Evolutionary conservation across 352 stramenopile species (phyloP).

Genomic region (Phytophthora brassicae): DNA sequence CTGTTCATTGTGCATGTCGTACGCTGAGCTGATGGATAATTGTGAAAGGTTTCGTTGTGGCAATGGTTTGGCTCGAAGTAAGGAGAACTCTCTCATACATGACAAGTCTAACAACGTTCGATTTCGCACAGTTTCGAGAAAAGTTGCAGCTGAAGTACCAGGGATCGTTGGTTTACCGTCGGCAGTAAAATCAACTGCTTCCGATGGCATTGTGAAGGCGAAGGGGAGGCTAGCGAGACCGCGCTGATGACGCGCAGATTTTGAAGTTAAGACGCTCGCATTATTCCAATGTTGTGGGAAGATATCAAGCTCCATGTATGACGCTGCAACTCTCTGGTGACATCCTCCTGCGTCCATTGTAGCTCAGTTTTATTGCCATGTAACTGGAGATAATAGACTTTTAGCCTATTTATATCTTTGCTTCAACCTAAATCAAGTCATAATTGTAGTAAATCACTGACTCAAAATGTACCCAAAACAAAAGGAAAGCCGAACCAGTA

Average conservation of each 20-base stretch:
- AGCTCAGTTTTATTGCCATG: too few relatives aligned
- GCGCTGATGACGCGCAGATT: slow-evolving; percentile 10
- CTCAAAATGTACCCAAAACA: neutral
- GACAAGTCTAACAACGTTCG: slow-evolving; percentile 50
- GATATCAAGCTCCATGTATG: slow-evolving; percentile 27
- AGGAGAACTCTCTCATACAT: slow-evolving; percentile 59
- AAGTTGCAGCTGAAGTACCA: slow-evolving; percentile 10
- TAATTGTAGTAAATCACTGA: too few relatives aligned
- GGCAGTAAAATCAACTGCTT: slow-evolving; percentile 1
- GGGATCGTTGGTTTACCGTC: neutral
- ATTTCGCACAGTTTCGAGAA: slow-evolving; percentile 39
- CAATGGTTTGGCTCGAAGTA: slow-evolving; percentile 37
- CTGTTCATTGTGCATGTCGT: slow-evolving; percentile 48
- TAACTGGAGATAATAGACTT: too few relatives aligned
- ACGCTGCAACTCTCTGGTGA: slow-evolving; percentile 5
- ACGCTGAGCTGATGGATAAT: slow-evolving; percentile 42
- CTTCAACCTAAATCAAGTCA: too few relatives aligned
- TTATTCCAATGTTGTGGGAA: slow-evolving; percentile 17
- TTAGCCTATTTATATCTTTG: too few relatives aligned
- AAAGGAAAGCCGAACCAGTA: slow-evolving; percentile 17
- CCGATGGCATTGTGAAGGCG: slow-evolving; percentile 20
- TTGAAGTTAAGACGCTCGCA: neutral
- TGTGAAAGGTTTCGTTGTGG: slow-evolving; percentile 42
- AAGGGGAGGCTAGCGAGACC: slow-evolving; percentile 27
- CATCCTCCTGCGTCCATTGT: slow-evolving; percentile 16